phyloP scores from a whole-genome alignment of 2,329 filamentous ascomycete species.

The Paecilomyces sp. region DNA sequence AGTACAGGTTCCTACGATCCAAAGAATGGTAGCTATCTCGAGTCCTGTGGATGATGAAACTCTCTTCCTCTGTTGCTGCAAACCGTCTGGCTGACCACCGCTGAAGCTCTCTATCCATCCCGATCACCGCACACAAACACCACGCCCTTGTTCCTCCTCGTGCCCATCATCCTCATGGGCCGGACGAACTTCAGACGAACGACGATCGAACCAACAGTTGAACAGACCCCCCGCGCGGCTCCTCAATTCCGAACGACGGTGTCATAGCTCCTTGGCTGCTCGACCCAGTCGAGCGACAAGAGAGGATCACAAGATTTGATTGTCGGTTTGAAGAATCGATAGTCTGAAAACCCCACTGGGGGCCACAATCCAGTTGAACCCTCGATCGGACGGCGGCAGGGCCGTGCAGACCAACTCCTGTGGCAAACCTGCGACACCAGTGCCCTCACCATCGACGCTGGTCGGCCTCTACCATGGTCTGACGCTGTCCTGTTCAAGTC shows the following conservation, averaged over 20 bases:
- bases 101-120: too few species aligned
- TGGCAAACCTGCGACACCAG: conserved; percentile 3
- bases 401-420: background rate
- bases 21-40: too few species aligned
- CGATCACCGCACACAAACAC: background rate
- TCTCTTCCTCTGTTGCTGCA: too few species aligned
- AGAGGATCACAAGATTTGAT: background rate
- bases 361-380: background rate
- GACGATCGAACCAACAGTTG: background rate
- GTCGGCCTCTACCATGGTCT: background rate
- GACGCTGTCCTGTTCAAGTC: background rate
- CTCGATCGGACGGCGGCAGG: background rate
- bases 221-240: background rate
- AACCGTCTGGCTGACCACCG: too few species aligned
- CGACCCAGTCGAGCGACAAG: background rate
- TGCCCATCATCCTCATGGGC: background rate
- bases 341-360: conserved; percentile 1
- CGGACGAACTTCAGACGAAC: background rate
- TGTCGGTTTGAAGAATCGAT: conserved; percentile 1
- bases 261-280: background rate
- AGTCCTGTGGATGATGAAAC: too few species aligned
- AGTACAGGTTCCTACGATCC: background rate
- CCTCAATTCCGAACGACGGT: background rate
- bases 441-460: conserved; percentile 1
- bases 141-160: background rate